Conservation (phyloP, 2,329 filamentous ascomycete genomes). For the Raffaelea ambrosiae region DNA sequence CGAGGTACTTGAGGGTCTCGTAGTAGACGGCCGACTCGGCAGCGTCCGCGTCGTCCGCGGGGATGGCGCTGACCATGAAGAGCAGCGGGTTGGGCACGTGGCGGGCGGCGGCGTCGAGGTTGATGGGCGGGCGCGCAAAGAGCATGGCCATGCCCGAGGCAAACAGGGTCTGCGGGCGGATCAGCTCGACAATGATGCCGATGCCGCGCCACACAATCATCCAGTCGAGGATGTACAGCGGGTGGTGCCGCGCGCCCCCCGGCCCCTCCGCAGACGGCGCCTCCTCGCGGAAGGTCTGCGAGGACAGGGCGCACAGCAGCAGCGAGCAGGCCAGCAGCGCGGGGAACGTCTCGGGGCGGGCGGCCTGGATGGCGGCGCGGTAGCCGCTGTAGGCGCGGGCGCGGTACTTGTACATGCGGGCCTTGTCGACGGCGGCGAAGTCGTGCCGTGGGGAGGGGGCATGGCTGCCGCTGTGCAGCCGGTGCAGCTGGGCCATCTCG, state of each 20-base stretch:
- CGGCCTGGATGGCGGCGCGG: slow-evolving; percentile 39
- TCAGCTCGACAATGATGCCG: slow-evolving; percentile 36
- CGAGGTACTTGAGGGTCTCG: slow-evolving; percentile 37
- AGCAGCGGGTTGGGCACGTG: slow-evolving; percentile 40
- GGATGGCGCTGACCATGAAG: slow-evolving; percentile 39
- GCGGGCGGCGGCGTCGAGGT: slow-evolving; percentile 30
- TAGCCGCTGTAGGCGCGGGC: slow-evolving; percentile 42
- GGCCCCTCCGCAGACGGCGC: too few species aligned
- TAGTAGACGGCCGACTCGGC: slow-evolving; percentile 32
- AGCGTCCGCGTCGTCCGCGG: slow-evolving; percentile 31
- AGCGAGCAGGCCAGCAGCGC: slow-evolving; percentile 44
- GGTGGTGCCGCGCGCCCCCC: too few species aligned
- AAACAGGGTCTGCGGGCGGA: slow-evolving; percentile 20
- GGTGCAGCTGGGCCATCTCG: slow-evolving; percentile 36
- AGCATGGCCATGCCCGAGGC: slow-evolving; percentile 36
- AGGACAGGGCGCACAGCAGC: slow-evolving; percentile 40
- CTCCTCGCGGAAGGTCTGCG: slow-evolving; percentile 43
- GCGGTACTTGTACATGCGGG: slow-evolving; percentile 34
- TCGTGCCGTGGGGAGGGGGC: too few species aligned
- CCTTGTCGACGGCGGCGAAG: slow-evolving; percentile 28
- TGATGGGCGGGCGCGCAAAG: slow-evolving; percentile 40
- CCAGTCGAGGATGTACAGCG: slow-evolving; percentile 47
- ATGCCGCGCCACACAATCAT: slow-evolving; percentile 47
- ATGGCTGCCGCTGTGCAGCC: slow-evolving; percentile 15
- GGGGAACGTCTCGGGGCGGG: slow-evolving; percentile 34